phyloP scores from a whole-genome alignment of 2,329 filamentous ascomycete species.

The Pyrenophora seminiperda region DNA sequence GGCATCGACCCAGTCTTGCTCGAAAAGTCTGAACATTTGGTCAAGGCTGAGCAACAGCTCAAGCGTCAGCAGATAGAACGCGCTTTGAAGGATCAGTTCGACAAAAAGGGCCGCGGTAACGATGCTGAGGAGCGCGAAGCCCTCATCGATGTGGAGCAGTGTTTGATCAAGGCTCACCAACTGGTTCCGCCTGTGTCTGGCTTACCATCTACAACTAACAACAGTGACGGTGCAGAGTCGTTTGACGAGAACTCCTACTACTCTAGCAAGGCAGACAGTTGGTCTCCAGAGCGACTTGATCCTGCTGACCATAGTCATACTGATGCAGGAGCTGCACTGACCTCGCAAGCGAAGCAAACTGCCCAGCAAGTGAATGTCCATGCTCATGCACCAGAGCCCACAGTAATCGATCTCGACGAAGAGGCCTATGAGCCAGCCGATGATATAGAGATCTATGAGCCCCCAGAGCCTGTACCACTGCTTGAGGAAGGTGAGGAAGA shows the following conservation, averaged over 20 bases:
- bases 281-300: constrained; percentile 59
- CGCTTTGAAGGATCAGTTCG: constrained; percentile 74
- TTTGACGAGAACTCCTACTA: constrained; percentile 96
- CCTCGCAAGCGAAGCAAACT: constrained; percentile 33
- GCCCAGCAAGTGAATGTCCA: constrained; percentile 25
- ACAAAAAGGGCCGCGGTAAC: constrained; percentile 61
- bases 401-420: constrained; percentile 46
- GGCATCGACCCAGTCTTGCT: constrained; percentile 83
- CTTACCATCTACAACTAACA: constrained; percentile 59
- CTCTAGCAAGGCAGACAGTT: constrained; percentile 87
- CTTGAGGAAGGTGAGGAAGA: constrained; percentile 46
- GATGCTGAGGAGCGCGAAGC: constrained; percentile 56
- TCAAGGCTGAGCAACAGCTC: constrained; percentile 79
- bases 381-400: constrained; percentile 21
- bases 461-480: constrained; percentile 31
- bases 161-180: constrained; percentile 65
- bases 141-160: constrained; percentile 50
- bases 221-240: constrained; percentile 74
- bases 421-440: constrained; percentile 47
- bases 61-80: constrained; percentile 83
- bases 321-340: constrained; percentile 37
- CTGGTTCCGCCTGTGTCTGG: constrained; percentile 72
- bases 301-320: constrained; percentile 34
- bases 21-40: constrained; percentile 82
- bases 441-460: constrained; percentile 48